Evolutionary conservation across 2,329 filamentous ascomycete genomes (phyloP), one percentile per base, ranked within the genome.

Genomic region (Ophiosphaerella herpotricha): DNA sequence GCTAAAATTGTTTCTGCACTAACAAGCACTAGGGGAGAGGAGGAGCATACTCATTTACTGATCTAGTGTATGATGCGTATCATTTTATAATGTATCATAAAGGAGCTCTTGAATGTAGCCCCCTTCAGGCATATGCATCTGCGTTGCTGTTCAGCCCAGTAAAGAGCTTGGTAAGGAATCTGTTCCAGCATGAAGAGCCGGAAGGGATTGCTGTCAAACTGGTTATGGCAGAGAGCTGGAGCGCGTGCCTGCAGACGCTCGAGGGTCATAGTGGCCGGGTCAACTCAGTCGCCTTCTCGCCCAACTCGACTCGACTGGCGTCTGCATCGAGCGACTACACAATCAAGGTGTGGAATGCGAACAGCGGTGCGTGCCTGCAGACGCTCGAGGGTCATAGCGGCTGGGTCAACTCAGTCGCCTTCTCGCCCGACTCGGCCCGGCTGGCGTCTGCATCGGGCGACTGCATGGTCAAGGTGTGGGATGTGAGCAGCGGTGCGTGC

Each of bases 101-200:
- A 6, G 7, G 7, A 4, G 11, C 26, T 54, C 39, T 61, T 52
- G 56, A 57, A 47, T 47, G 43, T 37, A 50, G 33, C 14, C 63
- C 58, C 41, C 54, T 65, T n/a, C 60, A 67, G 35, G 23, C 47
- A 50, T 65, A 65, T 51, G 47, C 43, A 38, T 59, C 63, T 26
- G 57, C 54, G 6, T 52, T 67, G 1, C 34, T 57, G 38, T 62
- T 58, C 38, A 58, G 59, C 44, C 59, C 52, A 36, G 36, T 21
- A 24, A n/a, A 43, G 8, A 62, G 57, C 33, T 13, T 47, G 29
- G 49, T 60, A 4, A 54, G 55, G 35, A 21, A 21, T 9, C 35
- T 47, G 1, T 55, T 52, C n/a, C 31, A 48, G 35, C 36, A 54
- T 14, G 51, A 61, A 54, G 57, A 58, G 43, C 55, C 44, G 23